Evolutionary conservation across 495 filamentous ascomycete genomes (phyloP), one percentile per base, ranked within the genome.

Genomic region (Penicillium riverlandense): DNA sequence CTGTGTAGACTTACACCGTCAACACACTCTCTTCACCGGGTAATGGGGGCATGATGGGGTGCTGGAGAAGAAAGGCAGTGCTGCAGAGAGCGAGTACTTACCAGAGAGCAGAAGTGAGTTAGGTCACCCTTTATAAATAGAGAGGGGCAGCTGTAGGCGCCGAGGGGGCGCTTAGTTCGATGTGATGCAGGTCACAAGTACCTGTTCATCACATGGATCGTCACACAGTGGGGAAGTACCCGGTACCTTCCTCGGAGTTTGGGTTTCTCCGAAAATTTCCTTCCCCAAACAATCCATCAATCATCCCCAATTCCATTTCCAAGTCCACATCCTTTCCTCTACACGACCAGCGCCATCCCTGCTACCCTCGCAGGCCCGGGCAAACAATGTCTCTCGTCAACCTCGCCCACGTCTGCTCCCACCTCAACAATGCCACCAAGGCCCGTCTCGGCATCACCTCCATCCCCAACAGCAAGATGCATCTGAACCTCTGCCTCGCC

Each of bases 341-440:
- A 10, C 2, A 10, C 32, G 32, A 34, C 9, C 32, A 22, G 22
- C 22, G 22, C 22, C 6, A 22, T 47, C 32, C 42, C 43, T 43
- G 34, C 40, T 37, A 34, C 33, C 44, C 36, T 35, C 45, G 49
- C 48, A 43, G 35, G 37, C 43, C 48, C 51, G 57, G 33, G 43
- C 52, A 50, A 55, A 66, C 52, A 38, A 97, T 97, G 92, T 95
- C 89, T 58, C 82, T 98, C 70, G 74, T 80, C 58, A 79, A 80
- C 64, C 78, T 97, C 54, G 68, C 80, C 41, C 65, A 91, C 74
- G 77, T 89, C 55, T 95, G 87, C 70, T 88, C 88, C 40, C 92
- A 97, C 74, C 77, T 98, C 32, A 89, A 95, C 70, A 98, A 98
- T 73, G 86, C 86, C 55, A 83, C 86, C 38, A 83, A 83, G 59